Conservation (phyloP, 2,329 filamentous ascomycete genomes). For the Diaporthe humulicola region DNA sequence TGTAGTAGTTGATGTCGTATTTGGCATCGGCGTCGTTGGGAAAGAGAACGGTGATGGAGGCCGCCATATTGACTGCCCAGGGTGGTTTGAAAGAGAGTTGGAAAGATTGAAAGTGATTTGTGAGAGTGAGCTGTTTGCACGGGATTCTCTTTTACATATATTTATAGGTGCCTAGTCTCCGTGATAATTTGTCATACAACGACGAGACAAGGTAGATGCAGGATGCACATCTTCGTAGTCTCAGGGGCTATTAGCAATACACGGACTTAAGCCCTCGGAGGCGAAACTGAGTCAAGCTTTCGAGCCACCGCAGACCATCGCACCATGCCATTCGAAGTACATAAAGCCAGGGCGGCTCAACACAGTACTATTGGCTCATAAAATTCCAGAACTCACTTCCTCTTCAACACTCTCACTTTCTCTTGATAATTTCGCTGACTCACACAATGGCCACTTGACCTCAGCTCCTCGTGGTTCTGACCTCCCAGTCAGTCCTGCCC, state of each 20-base stretch:
- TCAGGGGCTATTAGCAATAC: not conserved
- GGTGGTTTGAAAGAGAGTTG: not conserved
- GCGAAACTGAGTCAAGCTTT: not conserved
- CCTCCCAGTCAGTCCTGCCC: not conserved
- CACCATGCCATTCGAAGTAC: not conserved
- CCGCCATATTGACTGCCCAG: not conserved
- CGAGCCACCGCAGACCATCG: not conserved
- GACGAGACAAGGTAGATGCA: too few species aligned
- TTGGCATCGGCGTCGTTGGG: conserved; percentile 2
- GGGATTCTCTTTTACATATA: not conserved
- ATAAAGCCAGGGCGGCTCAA: not conserved
- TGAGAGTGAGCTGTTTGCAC: not conserved
- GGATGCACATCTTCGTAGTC: too few species aligned
- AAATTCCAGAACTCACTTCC: not conserved
- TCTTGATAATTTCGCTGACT: not conserved
- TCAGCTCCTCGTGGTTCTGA: not conserved
- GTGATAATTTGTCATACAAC: not conserved
- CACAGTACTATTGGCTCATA: not conserved
- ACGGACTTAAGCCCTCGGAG: not conserved
- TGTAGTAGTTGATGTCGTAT: conserved; percentile 2
- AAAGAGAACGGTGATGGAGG: not conserved
- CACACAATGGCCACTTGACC: not conserved
- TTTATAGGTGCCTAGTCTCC: not conserved
- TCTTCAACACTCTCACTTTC: not conserved
- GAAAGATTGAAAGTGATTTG: not conserved